Evolutionary conservation across 1,284 basidiomycete species (phyloP), one percentile per base, ranked within the genome.

Genomic region (Schizophyllum commune): DNA sequence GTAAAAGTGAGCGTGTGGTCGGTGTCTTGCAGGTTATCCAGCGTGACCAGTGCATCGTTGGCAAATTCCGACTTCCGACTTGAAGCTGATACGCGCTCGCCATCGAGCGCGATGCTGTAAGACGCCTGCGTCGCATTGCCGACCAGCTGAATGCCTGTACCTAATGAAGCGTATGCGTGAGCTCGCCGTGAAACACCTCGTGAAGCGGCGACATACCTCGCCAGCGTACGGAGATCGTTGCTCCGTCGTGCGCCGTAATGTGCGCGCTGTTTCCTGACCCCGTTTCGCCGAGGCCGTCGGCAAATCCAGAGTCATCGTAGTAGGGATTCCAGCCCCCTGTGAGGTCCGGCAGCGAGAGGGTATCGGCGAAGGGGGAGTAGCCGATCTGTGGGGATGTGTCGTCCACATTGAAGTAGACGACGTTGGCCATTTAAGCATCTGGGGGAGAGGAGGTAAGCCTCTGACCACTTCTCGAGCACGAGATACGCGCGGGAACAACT

Each of bases 271-370:
- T 78, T 11, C 87, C 87, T 56, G 74, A 75, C 13, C 83, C 86
- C 52, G 72, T 68, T 67, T 77, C 68, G 15, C 81, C 81, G 20
- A 70, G 74, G 55, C 71, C 65, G 17, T 71, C 68, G 2, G 78
- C 76, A 60, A 81, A 84, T 9, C 82, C 82, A 6, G 83, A 80
- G 55, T 55, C 58, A 5, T 75, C 72, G 69, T 80, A 88, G 71
- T 78, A 81, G 19, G 85, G 80, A 68, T 84, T 84, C 89, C 88
- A 91, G 68, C 86, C 85, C 33, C 75, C 76, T n/a, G 72, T 67
- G 58, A 82, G 66, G 66, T 82, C 75, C 0, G 81, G 74, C 15
- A 74, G 71, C 34, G 78, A 73, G 61, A 81, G 72, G 17, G 81
- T 83, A 69, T 85, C 82, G 56, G 74, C 67, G 62, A 83, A 80